Conservation (phyloP, 148 eudicot genomes). For the Oxyria digyna region DNA sequence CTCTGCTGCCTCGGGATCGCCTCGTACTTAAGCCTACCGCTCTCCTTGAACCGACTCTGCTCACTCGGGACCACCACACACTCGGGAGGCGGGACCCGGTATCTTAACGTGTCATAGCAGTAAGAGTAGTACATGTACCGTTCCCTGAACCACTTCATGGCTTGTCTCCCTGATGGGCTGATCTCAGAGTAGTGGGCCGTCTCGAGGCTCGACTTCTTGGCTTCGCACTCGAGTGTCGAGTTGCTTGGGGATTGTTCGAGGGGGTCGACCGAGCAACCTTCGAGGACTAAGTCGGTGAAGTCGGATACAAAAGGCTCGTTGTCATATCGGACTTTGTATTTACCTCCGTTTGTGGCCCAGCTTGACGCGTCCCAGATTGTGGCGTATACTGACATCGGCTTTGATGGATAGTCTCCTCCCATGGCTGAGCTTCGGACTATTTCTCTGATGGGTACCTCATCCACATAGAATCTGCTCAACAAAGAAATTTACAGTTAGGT, state of each 20-base stretch:
- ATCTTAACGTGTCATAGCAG: conserved; percentile 52
- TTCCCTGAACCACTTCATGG: conserved; percentile 65
- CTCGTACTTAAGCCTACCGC: conserved; percentile 53
- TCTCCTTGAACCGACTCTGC: conserved; percentile 43
- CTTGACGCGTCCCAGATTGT: conserved; percentile 95
- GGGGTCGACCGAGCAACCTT: conserved; percentile 77
- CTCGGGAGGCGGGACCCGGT: conserved; percentile 64
- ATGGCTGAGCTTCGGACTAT: conserved; percentile 40
- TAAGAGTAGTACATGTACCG: conserved; percentile 74
- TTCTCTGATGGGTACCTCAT: conserved; percentile 70
- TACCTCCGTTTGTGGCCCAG: conserved; percentile 91
- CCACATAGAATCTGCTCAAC: conserved; percentile 70
- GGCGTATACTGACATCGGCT: conserved; percentile 94
- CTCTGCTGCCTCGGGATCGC: conserved; percentile 26
- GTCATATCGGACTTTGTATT: conserved; percentile 48
- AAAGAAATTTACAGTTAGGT: no score
- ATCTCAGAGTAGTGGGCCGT: conserved; percentile 36
- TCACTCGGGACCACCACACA: conserved; percentile 53
- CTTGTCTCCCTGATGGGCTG: conserved; percentile 28
- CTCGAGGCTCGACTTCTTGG: conserved; percentile 18
- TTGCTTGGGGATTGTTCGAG: conserved; percentile 33
- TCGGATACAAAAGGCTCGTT: conserved; percentile 78
- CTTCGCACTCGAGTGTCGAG: conserved; percentile 30
- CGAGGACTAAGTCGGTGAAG: conserved; percentile 65
- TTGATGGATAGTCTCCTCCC: conserved; percentile 86